Evolutionary conservation across 2,329 filamentous ascomycete species (phyloP), one percentile per base, ranked within the genome.

Genomic region (Polytolypa hystricis): DNA sequence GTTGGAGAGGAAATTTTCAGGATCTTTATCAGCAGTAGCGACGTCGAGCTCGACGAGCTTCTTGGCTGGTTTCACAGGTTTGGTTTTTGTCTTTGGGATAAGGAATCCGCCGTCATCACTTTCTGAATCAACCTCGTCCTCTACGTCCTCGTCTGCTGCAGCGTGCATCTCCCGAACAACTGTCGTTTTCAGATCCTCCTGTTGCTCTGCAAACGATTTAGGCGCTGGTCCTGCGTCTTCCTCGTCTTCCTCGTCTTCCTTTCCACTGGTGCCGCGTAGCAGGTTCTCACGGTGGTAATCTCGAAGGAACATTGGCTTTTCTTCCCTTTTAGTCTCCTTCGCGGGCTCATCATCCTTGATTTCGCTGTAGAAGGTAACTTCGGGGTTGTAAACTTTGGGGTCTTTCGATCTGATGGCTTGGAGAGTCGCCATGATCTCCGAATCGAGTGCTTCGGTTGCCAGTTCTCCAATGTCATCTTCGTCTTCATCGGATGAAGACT

Each of bases 281-380:
- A 94, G 69, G 51, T 89, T 93, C 58, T 91, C 77, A 43, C 87
- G 79, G 54, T 98, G 91, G 59, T 95, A 98, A 60, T 98, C 86
- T 47, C 75, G 75, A 37, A 98, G 67, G 42, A 75, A 84, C 64
- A 98, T 77, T 1, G 87, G 79, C 64, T 93, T 93, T 43, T 91
- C 78, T 44, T 89, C 78, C 58, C 80, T 79, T 28, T 66, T 45
- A 28, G 40, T 49, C 12, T 19, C 43, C 5, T 46, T 46, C 4
- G 51, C 44, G 10, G 49, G 44, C 15, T 57, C 56, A 2, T 72
- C 70, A 16, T 74, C 71, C 4, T 81, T 74, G 39, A 74, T 64
- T 9, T 78, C 67, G 27, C 69, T 66, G 62, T 87, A 95, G 64
- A 96, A 96, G 12, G 73, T 85, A 45, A 71, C 71, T 21, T 79